Conservation (phyloP, 768 basidiomycete genomes). For the Phaeotremella fagi region DNA sequence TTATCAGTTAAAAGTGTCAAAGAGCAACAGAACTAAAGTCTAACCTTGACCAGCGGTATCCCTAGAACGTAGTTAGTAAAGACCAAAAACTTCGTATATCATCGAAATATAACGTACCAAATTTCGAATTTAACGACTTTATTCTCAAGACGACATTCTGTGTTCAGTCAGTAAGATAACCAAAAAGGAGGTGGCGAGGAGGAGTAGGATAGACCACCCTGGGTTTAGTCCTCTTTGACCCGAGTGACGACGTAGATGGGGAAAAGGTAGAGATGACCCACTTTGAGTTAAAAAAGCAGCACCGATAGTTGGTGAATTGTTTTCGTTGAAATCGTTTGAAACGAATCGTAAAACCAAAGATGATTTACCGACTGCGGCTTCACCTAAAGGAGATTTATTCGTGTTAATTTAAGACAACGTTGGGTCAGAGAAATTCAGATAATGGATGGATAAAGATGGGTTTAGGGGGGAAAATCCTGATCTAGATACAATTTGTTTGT, state of each 20-base stretch:
- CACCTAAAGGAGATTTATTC: too few species aligned
- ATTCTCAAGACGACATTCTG: slow-evolving; percentile 61
- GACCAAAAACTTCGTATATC: slow-evolving; percentile 3
- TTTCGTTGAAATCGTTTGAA: slow-evolving; percentile 95
- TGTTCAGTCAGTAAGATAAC: background rate
- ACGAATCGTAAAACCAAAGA: slow-evolving; percentile 98
- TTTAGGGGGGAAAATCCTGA: too few species aligned
- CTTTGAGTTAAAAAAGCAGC: slow-evolving; percentile 64
- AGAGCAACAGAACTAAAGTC: background rate
- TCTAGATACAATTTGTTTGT: background rate
- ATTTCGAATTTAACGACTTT: slow-evolving; percentile 66
- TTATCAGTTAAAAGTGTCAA: slow-evolving; percentile 6
- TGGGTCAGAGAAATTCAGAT: background rate
- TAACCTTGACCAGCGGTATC: slow-evolving; percentile 50
- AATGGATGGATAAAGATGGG: too few species aligned
- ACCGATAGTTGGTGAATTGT: slow-evolving; percentile 98
- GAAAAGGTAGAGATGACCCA: slow-evolving; percentile 12
- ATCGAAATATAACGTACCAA: slow-evolving; percentile 54
- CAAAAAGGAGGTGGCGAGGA: background rate
- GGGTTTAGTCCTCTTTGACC: background rate
- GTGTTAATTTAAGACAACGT: too few species aligned
- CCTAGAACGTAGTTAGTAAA: slow-evolving; percentile 35
- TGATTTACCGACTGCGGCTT: slow-evolving; percentile 98
- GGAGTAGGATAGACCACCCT: too few species aligned
- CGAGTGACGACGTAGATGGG: background rate